These are phyloP conservation scores for Fusarium robinianum DNA, from an alignment of 2,329 filamentous ascomycete genomes.

Conservation along the genomic window DNA sequence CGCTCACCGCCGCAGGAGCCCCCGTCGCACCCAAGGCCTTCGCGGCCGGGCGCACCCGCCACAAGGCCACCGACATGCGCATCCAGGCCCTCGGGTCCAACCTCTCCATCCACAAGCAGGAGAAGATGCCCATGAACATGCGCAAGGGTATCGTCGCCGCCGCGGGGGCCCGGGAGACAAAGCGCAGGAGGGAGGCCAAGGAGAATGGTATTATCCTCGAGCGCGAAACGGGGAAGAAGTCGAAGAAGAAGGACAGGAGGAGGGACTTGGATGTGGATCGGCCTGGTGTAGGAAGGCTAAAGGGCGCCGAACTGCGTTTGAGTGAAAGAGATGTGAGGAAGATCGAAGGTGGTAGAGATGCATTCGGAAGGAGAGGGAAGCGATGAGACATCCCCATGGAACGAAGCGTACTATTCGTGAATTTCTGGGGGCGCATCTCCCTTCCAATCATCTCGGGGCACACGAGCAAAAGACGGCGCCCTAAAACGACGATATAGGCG, in stretches of 20 bases:
- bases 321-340: slow-evolving; percentile 75
- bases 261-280: slow-evolving; percentile 69
- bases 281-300: slow-evolving; percentile 79
- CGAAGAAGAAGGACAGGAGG: slow-evolving; percentile 48
- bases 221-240: slow-evolving; percentile 49
- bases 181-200: slow-evolving; percentile 74
- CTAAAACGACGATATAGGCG: too few relatives aligned
- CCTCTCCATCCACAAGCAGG: slow-evolving; percentile 72
- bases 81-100: slow-evolving; percentile 82
- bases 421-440: too few relatives aligned
- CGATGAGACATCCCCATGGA: too few relatives aligned
- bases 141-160: slow-evolving; percentile 82
- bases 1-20: slow-evolving; percentile 49
- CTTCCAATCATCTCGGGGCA: too few relatives aligned
- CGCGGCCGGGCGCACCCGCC: slow-evolving; percentile 70
- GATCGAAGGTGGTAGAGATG: slow-evolving; percentile 63
- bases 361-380: slow-evolving; percentile 47
- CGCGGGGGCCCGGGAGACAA: slow-evolving; percentile 66
- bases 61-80: slow-evolving; percentile 82
- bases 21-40: slow-evolving; percentile 49
- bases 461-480: too few relatives aligned
- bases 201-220: slow-evolving; percentile 94
- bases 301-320: slow-evolving; percentile 76
- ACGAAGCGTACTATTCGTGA: too few relatives aligned
- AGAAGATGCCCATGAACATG: slow-evolving; percentile 87